These are phyloP conservation scores for Colletotrichum camelliae DNA, from an alignment of 2,329 filamentous ascomycete genomes.

Conservation along the genomic window DNA sequence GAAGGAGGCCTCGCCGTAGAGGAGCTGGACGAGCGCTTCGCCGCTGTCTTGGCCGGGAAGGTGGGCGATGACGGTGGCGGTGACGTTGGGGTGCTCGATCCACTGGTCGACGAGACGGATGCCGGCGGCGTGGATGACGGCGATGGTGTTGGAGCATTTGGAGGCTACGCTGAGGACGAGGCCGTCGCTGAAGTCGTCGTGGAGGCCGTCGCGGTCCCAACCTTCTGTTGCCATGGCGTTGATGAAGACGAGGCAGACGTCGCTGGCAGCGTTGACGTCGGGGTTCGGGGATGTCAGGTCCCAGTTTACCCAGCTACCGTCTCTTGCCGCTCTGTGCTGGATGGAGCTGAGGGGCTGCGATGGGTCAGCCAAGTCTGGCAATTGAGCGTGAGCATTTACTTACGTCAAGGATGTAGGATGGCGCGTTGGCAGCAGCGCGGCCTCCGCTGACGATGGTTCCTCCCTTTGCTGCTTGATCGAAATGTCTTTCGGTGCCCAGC, in stretches of 20 bases:
- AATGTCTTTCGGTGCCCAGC: constrained; percentile 46
- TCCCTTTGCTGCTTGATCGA: constrained; percentile 54
- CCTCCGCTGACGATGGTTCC: constrained; percentile 59
- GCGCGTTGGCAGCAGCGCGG: constrained; percentile 55
- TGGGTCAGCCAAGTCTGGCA: constrained; percentile 24
- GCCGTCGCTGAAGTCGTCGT: constrained; percentile 69
- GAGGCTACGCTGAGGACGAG: constrained; percentile 62
- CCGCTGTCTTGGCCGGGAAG: constrained; percentile 70
- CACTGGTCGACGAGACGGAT: constrained; percentile 65
- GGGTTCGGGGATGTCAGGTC: constrained; percentile 58
- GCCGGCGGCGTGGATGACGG: constrained; percentile 68
- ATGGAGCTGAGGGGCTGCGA: constrained; percentile 60
- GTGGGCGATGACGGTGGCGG: constrained; percentile 68
- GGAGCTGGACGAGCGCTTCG: constrained; percentile 55
- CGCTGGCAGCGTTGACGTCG: constrained; percentile 48
- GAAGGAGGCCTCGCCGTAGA: constrained; percentile 62
- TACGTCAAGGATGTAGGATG: constrained; percentile 55
- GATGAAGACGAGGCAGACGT: constrained; percentile 73
- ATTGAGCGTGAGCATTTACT: constrained; percentile 24
- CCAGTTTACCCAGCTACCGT: constrained; percentile 64
- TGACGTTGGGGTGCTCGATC: constrained; percentile 68
- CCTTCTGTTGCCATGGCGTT: constrained; percentile 77
- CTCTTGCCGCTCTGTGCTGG: constrained; percentile 56
- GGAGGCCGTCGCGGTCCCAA: constrained; percentile 64
- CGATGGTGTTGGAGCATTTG: constrained; percentile 66